These are phyloP conservation scores for Phytopythium aichiense DNA, from an alignment of 352 stramenopile species.

Conservation along the genomic window DNA sequence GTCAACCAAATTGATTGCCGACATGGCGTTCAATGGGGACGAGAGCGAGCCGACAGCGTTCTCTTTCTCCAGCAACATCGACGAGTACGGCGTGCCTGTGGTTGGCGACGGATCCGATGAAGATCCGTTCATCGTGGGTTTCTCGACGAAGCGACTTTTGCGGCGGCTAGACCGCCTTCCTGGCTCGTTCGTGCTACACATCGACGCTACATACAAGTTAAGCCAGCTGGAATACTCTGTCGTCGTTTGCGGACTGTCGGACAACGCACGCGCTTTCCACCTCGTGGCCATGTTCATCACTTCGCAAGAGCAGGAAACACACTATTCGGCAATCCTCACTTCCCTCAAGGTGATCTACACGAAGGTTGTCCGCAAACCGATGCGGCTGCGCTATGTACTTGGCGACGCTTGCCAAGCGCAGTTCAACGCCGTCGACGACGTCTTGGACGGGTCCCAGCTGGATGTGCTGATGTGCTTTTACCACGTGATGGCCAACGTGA, in stretches of 20 bases:
- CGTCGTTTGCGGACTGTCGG: neutral
- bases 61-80: neutral
- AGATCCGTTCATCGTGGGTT: neutral
- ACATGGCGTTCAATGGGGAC: neutral
- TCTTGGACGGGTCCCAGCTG: neutral
- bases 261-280: neutral
- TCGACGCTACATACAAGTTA: neutral
- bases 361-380: neutral
- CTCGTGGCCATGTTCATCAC: neutral
- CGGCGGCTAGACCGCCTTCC: neutral
- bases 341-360: neutral
- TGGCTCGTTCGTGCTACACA: neutral
- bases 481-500: neutral
- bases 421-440: neutral
- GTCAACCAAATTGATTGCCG: neutral
- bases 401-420: neutral
- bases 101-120: neutral
- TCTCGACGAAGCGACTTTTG: neutral
- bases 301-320: neutral
- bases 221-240: neutral
- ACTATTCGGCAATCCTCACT: neutral
- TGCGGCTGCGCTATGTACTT: neutral
- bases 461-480: neutral
- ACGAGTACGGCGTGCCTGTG: neutral
- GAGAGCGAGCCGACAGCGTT: neutral